phyloP scores from a whole-genome alignment of 1,284 basidiomycete species.

The Leccinum fuscescens region DNA sequence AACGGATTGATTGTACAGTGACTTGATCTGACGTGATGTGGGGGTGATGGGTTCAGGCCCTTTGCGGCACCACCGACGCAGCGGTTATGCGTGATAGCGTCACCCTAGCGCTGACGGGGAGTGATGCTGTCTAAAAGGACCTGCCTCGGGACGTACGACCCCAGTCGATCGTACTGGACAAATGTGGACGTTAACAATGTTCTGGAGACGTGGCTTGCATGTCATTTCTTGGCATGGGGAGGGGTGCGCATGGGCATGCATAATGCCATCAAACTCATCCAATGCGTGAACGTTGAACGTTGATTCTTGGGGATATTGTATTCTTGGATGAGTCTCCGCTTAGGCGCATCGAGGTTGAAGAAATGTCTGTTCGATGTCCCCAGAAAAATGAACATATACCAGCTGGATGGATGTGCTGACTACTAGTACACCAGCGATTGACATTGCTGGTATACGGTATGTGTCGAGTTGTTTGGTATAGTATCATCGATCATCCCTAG shows the following conservation, averaged over 20 bases:
- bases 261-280: neutral
- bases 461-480: no score
- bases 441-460: no score
- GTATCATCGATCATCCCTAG: no score
- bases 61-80: constrained; percentile 22
- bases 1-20: no score
- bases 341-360: no score
- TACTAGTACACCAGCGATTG: no score
- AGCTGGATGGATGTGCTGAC: no score
- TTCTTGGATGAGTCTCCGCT: neutral
- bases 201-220: neutral
- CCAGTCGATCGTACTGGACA: constrained; percentile 39
- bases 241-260: neutral
- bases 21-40: no score
- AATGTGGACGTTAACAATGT: constrained; percentile 40
- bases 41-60: neutral
- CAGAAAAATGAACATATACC: no score
- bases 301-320: neutral
- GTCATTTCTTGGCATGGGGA: neutral
- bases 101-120: neutral
- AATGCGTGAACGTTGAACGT: no score
- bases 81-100: constrained; percentile 4
- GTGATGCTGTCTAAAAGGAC: constrained; percentile 25
- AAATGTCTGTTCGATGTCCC: no score
- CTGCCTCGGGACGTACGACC: constrained; percentile 47